Evolutionary conservation across 108 stramenopile species (phyloP).

Genomic region (Epithemia pelagica): DNA sequence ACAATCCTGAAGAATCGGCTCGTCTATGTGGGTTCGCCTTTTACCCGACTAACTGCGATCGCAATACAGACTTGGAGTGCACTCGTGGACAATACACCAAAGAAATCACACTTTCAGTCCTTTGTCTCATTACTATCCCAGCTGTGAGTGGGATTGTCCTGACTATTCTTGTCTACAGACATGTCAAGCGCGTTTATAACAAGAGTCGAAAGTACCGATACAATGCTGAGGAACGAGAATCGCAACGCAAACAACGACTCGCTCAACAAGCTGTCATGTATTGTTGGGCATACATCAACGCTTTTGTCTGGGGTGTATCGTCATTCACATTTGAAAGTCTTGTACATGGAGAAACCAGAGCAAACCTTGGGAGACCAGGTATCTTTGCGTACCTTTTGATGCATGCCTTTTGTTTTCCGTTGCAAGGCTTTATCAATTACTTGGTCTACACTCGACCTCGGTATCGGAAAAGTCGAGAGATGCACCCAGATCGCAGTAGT

Average conservation of each 20-base stretch:
- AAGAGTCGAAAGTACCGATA: neutral
- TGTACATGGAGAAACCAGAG: neutral
- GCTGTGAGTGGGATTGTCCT: neutral
- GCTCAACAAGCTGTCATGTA: neutral
- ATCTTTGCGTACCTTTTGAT: neutral
- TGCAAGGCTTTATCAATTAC: conserved; percentile 23
- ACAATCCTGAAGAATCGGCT: neutral
- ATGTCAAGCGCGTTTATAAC: neutral
- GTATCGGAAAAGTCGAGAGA: conserved; percentile 19
- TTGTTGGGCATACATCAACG: neutral
- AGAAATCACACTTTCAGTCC: neutral
- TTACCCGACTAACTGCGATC: neutral
- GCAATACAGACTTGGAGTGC: neutral
- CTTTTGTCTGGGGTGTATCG: neutral
- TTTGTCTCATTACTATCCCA: neutral
- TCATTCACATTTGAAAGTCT: neutral
- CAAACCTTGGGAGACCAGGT: neutral
- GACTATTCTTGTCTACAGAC: neutral
- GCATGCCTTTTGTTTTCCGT: conserved; percentile 14
- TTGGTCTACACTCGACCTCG: conserved; percentile 18
- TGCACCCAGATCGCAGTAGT: neutral
- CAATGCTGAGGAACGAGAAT: neutral
- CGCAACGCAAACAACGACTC: neutral
- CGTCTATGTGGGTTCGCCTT: neutral
- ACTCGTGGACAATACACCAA: neutral